These are phyloP conservation scores for Coelastrella sp. DNA, from an alignment of 139 green algal genomes.

Conservation along the genomic window DNA sequence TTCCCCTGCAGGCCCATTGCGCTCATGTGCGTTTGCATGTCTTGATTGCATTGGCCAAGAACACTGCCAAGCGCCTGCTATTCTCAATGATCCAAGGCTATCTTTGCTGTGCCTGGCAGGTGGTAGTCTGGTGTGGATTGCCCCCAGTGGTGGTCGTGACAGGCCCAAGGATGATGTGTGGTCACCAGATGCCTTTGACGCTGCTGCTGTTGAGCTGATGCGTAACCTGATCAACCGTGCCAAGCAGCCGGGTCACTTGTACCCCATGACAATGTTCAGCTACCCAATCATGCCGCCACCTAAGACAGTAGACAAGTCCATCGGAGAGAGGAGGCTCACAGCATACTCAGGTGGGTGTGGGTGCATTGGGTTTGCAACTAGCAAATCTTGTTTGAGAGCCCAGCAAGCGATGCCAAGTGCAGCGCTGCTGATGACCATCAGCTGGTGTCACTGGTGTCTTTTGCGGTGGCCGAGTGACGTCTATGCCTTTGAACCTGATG, in stretches of 20 bases:
- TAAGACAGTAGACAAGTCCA: constrained; percentile 57
- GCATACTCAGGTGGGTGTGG: neutral
- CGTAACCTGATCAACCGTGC: constrained; percentile 68
- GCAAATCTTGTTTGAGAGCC: too few species aligned
- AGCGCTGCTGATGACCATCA: too few species aligned
- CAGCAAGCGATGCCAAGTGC: too few species aligned
- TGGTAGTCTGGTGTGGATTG: constrained; percentile 44
- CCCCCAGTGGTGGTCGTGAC: constrained; percentile 82
- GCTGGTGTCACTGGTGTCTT: too few species aligned
- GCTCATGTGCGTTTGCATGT: too few species aligned
- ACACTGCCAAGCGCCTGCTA: too few species aligned
- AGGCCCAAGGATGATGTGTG: constrained; percentile 73
- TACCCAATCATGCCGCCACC: constrained; percentile 96
- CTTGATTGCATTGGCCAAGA: too few species aligned
- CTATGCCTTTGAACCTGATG: too few species aligned
- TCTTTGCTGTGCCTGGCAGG: constrained; percentile 5
- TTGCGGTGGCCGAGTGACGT: too few species aligned
- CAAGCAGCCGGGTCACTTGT: constrained; percentile 87
- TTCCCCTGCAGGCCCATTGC: too few species aligned
- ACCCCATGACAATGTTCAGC: constrained; percentile 93
- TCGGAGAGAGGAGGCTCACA: constrained; percentile 58
- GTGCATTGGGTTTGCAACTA: neutral
- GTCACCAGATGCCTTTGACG: constrained; percentile 88
- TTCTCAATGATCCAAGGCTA: too few species aligned
- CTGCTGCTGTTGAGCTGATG: constrained; percentile 94